Evolutionary conservation across 305 asterid genomes (phyloP).

Genomic region (Galium porrigens): DNA sequence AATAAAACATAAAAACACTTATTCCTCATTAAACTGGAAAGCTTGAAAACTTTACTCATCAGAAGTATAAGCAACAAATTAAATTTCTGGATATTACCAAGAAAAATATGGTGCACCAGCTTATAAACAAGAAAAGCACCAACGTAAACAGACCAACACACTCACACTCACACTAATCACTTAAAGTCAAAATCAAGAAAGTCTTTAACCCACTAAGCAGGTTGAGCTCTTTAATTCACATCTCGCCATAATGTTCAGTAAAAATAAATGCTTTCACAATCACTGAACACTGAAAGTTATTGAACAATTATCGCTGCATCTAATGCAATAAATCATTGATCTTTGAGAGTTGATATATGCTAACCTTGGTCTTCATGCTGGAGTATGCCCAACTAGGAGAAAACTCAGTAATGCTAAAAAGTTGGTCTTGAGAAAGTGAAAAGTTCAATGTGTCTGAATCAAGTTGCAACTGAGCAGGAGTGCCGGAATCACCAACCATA

Average conservation of each 20-base stretch:
- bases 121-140: background rate
- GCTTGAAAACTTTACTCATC: slow-evolving; percentile 5
- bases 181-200: background rate
- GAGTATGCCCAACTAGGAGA: slow-evolving; percentile 73
- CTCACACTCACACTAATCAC: slow-evolving; percentile 1
- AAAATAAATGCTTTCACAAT: background rate
- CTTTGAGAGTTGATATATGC: background rate
- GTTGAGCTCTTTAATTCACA: background rate
- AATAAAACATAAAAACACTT: background rate
- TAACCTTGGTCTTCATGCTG: slow-evolving; percentile 60
- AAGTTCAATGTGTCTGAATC: slow-evolving; percentile 51
- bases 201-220: background rate
- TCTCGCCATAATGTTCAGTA: background rate
- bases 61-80: slow-evolving; percentile 6
- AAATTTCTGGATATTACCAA: background rate
- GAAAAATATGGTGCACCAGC: background rate
- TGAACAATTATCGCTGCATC: background rate
- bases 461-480: slow-evolving; percentile 50
- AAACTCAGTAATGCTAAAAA: slow-evolving; percentile 71
- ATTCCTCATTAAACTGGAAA: background rate
- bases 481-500: slow-evolving; percentile 42
- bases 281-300: background rate
- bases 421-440: slow-evolving; percentile 79
- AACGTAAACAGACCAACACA: background rate
- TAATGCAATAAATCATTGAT: background rate